Percentiles rank a stretch among this genome's conserved stretches.
phyloP scores from a whole-genome alignment of 257 asterid species.

The Penstemon eatonii region DNA sequence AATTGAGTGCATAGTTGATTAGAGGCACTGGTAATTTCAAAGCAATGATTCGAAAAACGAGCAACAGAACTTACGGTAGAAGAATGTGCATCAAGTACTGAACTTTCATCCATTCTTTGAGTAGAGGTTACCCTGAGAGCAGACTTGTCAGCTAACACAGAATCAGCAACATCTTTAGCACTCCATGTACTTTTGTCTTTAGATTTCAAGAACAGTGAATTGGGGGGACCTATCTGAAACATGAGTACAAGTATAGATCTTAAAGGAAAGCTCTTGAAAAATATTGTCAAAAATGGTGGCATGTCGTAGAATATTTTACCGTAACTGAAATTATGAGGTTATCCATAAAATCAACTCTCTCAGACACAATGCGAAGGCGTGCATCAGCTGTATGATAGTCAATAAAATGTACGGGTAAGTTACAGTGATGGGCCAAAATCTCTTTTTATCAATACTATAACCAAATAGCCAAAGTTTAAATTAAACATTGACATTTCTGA shows the following conservation, averaged over 20 bases:
- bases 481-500: conserved; percentile 18
- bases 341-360: conserved; percentile 85
- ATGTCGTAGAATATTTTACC: conserved; percentile 56
- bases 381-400: conserved; percentile 81
- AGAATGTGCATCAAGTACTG: conserved; percentile 90
- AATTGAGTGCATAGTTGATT: conserved; percentile 19
- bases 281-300: conserved; percentile 5
- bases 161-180: conserved; percentile 89
- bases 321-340: conserved; percentile 84
- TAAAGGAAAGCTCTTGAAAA: conserved; percentile 1
- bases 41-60: conserved; percentile 10
- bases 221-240: conserved; percentile 95
- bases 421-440: conserved; percentile 13
- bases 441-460: conserved; percentile 1
- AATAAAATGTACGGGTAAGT: conserved; percentile 30
- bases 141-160: conserved; percentile 89
- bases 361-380: conserved; percentile 98
- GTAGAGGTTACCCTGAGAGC: conserved; percentile 91
- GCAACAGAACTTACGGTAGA: conserved; percentile 59
- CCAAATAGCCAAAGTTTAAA: background rate
- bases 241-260: conserved; percentile 31
- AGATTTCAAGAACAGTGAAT: conserved; percentile 70
- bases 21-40: conserved; percentile 7
- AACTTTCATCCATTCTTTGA: conserved; percentile 88
- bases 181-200: conserved; percentile 77